A percentile compares a stretch with the other conserved stretches of the same genome.
Evolutionary conservation across 1,284 basidiomycete species (phyloP).

Genomic region (Apiotrichum laibachii): DNA sequence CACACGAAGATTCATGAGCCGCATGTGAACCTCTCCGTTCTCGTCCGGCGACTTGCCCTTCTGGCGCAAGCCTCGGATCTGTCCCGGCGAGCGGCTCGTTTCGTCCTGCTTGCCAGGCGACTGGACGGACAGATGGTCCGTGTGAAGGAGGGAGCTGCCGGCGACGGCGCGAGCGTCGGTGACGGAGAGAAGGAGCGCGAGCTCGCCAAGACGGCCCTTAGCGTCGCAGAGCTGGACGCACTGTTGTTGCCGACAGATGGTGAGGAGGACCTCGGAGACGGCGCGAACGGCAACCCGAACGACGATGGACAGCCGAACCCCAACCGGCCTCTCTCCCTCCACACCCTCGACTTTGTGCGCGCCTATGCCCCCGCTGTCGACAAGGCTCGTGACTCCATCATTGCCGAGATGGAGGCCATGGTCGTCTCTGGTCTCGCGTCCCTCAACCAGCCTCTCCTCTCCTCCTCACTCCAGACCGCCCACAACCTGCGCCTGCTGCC

Average conservation of each 20-base stretch:
- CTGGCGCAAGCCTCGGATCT: conserved; percentile 77
- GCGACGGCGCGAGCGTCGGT: conserved; percentile 23
- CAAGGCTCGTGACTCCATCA: conserved; percentile 65
- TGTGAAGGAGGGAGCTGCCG: conserved; percentile 48
- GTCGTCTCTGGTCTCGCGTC: conserved; percentile 70
- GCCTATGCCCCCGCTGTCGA: conserved; percentile 69
- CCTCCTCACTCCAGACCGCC: conserved; percentile 88
- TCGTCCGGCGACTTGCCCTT: conserved; percentile 69
- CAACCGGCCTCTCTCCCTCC: conserved; percentile 52
- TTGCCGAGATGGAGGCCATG: conserved; percentile 82
- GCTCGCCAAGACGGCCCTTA: conserved; percentile 84
- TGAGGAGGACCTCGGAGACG: conserved; percentile 1
- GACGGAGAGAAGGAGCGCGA: conserved; percentile 78
- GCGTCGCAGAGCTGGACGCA: conserved; percentile 71
- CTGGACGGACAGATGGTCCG: conserved; percentile 76
- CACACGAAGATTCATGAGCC: conserved; percentile 79
- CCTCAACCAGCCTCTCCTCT: conserved; percentile 79
- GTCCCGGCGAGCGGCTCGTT: conserved; percentile 74
- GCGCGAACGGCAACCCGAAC: neutral
- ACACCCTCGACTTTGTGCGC: conserved; percentile 66
- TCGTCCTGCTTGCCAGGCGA: conserved; percentile 73
- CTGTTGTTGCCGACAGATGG: conserved; percentile 5
- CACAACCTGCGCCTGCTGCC: conserved; percentile 85
- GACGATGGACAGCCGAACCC: neutral
- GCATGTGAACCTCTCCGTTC: conserved; percentile 66